Percentiles rank a stretch among this genome's conserved stretches.
These are phyloP conservation scores for Fusarium sp. DNA, from an alignment of 2,329 filamentous ascomycete genomes.

Conservation along the genomic window DNA sequence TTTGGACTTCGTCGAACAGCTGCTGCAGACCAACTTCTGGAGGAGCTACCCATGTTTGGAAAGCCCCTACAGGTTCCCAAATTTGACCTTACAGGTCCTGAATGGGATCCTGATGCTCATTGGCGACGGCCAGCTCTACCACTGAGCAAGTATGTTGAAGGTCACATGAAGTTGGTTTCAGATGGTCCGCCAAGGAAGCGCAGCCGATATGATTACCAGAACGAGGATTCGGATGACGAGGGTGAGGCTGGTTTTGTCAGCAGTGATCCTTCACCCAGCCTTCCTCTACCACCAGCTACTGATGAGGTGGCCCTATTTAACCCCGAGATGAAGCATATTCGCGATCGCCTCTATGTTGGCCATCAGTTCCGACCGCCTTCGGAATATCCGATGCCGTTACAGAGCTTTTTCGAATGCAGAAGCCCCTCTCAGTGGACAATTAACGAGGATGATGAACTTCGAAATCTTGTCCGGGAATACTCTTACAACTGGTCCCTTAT, in stretches of 20 bases:
- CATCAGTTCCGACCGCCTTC: slow-evolving; percentile 94
- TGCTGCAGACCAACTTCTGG: slow-evolving; percentile 78
- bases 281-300: slow-evolving; percentile 72
- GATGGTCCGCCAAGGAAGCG: slow-evolving; percentile 76
- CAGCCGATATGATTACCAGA: slow-evolving; percentile 83
- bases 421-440: slow-evolving; percentile 91
- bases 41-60: slow-evolving; percentile 84
- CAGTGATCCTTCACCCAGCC: slow-evolving; percentile 57
- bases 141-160: slow-evolving; percentile 86
- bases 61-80: slow-evolving; percentile 68
- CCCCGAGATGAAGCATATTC: slow-evolving; percentile 86
- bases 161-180: slow-evolving; percentile 76
- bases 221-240: slow-evolving; percentile 75
- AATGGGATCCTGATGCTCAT: slow-evolving; percentile 72
- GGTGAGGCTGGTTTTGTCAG: slow-evolving; percentile 65
- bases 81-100: slow-evolving; percentile 65
- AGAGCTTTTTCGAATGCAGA: slow-evolving; percentile 89
- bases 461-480: slow-evolving; percentile 86
- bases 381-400: slow-evolving; percentile 89
- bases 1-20: slow-evolving; percentile 81
- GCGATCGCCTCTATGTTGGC: slow-evolving; percentile 88
- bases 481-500: slow-evolving; percentile 99
- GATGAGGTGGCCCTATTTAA: slow-evolving; percentile 87
- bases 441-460: slow-evolving; percentile 89
- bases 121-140: slow-evolving; percentile 84